phyloP scores from a whole-genome alignment of 148 eudicot genomes.

The Vaccinium myrtillus region DNA sequence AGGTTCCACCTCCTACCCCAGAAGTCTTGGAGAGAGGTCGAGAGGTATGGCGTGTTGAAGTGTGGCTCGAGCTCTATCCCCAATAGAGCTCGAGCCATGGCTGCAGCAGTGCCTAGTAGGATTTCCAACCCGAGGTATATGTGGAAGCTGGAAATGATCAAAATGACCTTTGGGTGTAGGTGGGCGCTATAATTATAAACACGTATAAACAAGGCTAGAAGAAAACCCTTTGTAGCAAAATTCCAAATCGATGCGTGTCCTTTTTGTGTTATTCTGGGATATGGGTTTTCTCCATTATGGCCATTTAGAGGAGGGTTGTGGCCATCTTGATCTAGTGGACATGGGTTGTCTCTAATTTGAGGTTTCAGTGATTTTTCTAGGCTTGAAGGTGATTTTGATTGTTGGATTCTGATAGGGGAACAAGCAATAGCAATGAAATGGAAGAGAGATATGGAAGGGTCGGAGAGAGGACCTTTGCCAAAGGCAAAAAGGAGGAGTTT shows the following conservation, averaged over 20 bases:
- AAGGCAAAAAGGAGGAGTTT: conserved; percentile 44
- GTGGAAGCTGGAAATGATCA: conserved; percentile 37
- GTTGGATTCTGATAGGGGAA: conserved; percentile 27
- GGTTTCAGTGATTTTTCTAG: not conserved
- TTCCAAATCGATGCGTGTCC: conserved; percentile 23
- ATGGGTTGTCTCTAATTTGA: too few relatives aligned
- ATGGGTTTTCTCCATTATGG: not conserved
- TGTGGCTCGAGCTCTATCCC: conserved; percentile 45
- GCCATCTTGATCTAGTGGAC: too few relatives aligned
- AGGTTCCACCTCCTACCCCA: conserved; percentile 70
- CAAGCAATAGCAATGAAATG: conserved; percentile 23
- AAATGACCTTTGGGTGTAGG: conserved; percentile 35
- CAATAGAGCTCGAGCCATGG: conserved; percentile 22
- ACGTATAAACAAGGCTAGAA: conserved; percentile 29
- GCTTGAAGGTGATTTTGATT: not conserved
- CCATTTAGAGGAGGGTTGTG: not conserved
- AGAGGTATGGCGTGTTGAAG: conserved; percentile 51
- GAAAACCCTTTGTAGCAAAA: conserved; percentile 36
- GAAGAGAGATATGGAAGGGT: conserved; percentile 20
- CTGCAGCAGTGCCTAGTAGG: conserved; percentile 26
- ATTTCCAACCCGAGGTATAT: conserved; percentile 47
- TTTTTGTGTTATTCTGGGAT: not conserved
- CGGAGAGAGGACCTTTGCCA: conserved; percentile 29
- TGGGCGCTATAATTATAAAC: conserved; percentile 29
- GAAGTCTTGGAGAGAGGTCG: conserved; percentile 59